These are phyloP conservation scores for Pythium graminicola DNA, from an alignment of 352 stramenopile genomes.

Conservation along the genomic window DNA sequence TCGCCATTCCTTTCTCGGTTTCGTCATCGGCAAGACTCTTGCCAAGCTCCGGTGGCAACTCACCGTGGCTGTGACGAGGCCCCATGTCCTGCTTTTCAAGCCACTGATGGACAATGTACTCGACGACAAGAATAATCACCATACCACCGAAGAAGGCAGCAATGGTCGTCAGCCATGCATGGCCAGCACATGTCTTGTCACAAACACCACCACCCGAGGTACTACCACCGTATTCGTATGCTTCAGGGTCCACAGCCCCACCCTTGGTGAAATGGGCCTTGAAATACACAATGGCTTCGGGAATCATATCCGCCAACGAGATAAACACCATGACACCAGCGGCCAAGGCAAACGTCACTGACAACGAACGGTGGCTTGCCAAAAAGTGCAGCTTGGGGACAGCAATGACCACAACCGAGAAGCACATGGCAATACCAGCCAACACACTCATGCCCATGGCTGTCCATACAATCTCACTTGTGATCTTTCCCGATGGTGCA, in stretches of 20 bases:
- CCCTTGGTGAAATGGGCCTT: constrained; percentile 44
- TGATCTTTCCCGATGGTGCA: constrained; percentile 32
- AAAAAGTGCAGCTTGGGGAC: constrained; percentile 60
- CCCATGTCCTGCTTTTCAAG: constrained; percentile 24
- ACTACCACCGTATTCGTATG: constrained; percentile 48
- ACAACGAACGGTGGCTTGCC: constrained; percentile 43
- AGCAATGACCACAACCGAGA: constrained; percentile 65
- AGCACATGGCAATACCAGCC: constrained; percentile 55
- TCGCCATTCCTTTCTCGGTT: constrained; percentile 21
- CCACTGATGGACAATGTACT: constrained; percentile 53
- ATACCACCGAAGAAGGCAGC: constrained; percentile 52
- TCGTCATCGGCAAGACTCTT: constrained; percentile 18
- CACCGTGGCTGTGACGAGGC: constrained; percentile 28
- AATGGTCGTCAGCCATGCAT: constrained; percentile 54
- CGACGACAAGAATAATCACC: constrained; percentile 57
- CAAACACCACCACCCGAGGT: constrained; percentile 36
- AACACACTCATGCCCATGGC: constrained; percentile 75
- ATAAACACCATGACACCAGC: constrained; percentile 78
- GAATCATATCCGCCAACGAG: constrained; percentile 57
- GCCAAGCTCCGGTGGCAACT: constrained; percentile 17
- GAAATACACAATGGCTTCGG: constrained; percentile 52
- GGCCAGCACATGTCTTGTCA: constrained; percentile 47
- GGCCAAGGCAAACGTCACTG: constrained; percentile 64
- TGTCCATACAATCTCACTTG: constrained; percentile 37
- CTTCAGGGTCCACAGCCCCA: constrained; percentile 48